Evolutionary conservation across 2,329 filamentous ascomycete genomes (phyloP), one percentile per base, ranked within the genome.

Genomic region (Fusarium circinatum): DNA sequence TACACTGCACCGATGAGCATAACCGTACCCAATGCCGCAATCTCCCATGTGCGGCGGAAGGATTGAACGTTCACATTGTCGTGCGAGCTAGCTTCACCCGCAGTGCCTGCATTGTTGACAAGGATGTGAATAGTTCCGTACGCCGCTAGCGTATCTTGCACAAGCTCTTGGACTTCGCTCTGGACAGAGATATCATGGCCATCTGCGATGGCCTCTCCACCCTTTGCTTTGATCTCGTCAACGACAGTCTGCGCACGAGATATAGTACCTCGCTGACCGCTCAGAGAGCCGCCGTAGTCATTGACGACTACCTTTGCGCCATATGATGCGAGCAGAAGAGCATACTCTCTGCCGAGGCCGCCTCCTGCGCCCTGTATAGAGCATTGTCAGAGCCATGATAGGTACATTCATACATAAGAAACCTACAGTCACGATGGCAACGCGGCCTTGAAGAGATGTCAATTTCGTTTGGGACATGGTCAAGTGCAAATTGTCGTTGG

Each of bases 351-450:
- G 1, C 32, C 49, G 32, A 52, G 49, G 17, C 48, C 49, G n/a
- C 49, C 32, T 20, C 49, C 49, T 15, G 49, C 49, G 0, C 49
- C 49, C 49, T 36, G 12, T 3, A 14, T 2, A 20, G 49, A 52
- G 12, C 1, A 20, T 36, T 3, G 49, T 52, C 9, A 52, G 49
- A 6, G 30, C 5, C 20, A 30, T 30, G 2, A 17, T 12, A 6
- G 8, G 6, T 34, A 24, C 6, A 14, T 0, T 2, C 6, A n/a
- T 3, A 4, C 0, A 6, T 3, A 0, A 5, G 0, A 1, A 24
- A 26, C 49, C 4, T 15, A 52, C 49, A 26, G 49, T 52, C 2
- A 52, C 30, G 12, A 52, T 52, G 49, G 49, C 49, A 26, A 52
- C 32, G 32, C 17, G 49, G 12, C 49, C 32, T 26, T 52, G 49